Percentiles rank a stretch among this genome's conserved stretches.
These are phyloP conservation scores for Hebeloma cylindrosporum DNA, from an alignment of 768 basidiomycete species.

Conservation along the genomic window DNA sequence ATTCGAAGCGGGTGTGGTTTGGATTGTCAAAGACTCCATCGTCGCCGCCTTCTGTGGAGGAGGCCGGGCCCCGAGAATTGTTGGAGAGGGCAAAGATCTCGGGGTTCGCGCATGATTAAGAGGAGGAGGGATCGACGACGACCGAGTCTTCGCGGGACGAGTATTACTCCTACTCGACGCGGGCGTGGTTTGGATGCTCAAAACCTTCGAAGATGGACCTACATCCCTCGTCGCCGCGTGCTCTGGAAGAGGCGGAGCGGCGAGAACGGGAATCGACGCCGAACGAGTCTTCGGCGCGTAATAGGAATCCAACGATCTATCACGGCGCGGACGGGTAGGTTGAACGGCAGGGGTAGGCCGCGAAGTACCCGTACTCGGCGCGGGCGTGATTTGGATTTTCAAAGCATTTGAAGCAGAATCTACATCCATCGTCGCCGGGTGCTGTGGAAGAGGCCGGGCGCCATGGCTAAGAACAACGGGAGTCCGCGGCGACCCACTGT, in stretches of 20 bases:
- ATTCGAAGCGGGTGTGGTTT: constrained; percentile 7
- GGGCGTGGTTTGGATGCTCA: constrained; percentile 3
- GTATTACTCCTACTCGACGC: background rate
- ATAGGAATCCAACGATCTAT: constrained; percentile 22
- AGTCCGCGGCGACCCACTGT: too few species aligned
- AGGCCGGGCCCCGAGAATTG: constrained; percentile 10
- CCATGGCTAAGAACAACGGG: constrained; percentile 5
- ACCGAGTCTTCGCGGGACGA: background rate
- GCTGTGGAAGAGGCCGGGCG: constrained; percentile 13
- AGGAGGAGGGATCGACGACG: background rate
- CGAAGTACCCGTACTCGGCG: too few species aligned
- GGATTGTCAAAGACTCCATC: constrained; percentile 7
- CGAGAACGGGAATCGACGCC: background rate
- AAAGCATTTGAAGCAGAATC: too few species aligned
- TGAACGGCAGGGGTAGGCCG: too few species aligned
- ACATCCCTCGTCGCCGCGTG: too few species aligned
- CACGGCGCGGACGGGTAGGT: constrained; percentile 22
- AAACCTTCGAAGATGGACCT: too few species aligned
- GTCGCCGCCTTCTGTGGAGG: constrained; percentile 9
- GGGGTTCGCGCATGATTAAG: background rate
- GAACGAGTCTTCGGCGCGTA: constrained; percentile 1
- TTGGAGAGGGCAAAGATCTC: constrained; percentile 8
- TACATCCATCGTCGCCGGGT: too few species aligned
- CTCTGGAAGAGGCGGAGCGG: background rate
- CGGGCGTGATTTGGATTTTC: too few species aligned